These are phyloP conservation scores for Arthrobotrys pseudoclavata DNA, from an alignment of 2,329 filamentous ascomycete species.

Conservation along the genomic window DNA sequence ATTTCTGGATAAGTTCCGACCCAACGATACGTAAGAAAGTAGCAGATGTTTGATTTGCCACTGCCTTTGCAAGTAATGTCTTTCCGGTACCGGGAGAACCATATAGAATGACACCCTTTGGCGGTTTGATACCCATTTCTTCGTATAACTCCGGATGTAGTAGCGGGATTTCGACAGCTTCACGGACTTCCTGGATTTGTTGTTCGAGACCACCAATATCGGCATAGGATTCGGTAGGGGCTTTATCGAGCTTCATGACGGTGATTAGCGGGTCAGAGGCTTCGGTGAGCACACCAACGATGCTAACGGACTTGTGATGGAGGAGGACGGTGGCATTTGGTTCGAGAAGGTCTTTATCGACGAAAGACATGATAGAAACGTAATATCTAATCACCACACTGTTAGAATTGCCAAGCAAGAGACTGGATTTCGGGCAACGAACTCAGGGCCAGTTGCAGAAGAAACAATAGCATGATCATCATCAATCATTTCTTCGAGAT, in stretches of 20 bases:
- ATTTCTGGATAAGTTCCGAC: constrained; percentile 98
- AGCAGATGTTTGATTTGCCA: constrained; percentile 98
- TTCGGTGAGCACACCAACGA: constrained; percentile 96
- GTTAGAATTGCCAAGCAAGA: constrained; percentile 4
- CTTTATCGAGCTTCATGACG: constrained; percentile 99
- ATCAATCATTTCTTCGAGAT: constrained; percentile 97
- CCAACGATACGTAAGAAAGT: constrained; percentile 98
- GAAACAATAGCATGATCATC: constrained; percentile 99
- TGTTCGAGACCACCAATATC: constrained; percentile 96
- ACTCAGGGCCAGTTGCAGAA: constrained; percentile 95
- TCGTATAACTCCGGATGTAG: constrained; percentile 98
- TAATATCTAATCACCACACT: constrained; percentile 70
- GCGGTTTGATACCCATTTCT: constrained; percentile 99
- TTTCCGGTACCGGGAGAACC: constrained; percentile 97
- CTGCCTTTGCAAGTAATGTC: constrained; percentile 97
- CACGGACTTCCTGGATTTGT: constrained; percentile 97
- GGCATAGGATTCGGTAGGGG: constrained; percentile 96
- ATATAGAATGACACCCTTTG: constrained; percentile 99
- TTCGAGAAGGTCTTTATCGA: constrained; percentile 97
- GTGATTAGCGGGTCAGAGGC: constrained; percentile 95
- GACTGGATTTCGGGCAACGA: constrained; percentile 65
- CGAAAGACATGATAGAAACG: constrained; percentile 99
- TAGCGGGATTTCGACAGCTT: constrained; percentile 94
- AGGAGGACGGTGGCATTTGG: constrained; percentile 94
- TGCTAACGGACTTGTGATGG: constrained; percentile 97